Conservation (phyloP, 768 basidiomycete species). For the Pholiota microspora region DNA sequence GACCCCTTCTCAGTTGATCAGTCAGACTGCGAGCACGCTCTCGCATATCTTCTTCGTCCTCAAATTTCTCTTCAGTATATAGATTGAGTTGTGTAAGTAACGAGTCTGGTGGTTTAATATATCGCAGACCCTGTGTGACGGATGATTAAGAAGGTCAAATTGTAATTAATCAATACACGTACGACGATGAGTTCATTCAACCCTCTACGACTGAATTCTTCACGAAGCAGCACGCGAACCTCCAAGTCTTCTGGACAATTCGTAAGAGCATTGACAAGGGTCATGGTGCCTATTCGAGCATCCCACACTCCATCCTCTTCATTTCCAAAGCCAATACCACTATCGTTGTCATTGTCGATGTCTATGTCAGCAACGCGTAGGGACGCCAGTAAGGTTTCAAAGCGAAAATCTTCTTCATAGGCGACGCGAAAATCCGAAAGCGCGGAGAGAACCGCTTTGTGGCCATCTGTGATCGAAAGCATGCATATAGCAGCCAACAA, state of each 20-base stretch:
- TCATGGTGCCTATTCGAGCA: constrained; percentile 71
- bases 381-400: constrained; percentile 68
- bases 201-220: constrained; percentile 81
- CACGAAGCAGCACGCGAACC: constrained; percentile 73
- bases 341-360: constrained; percentile 29
- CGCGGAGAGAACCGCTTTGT: constrained; percentile 71
- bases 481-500: constrained; percentile 84
- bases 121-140: constrained; percentile 61
- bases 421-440: constrained; percentile 77
- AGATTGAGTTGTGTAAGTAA: constrained; percentile 79
- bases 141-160: not conserved
- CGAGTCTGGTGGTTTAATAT: constrained; percentile 66
- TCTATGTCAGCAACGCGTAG: constrained; percentile 54
- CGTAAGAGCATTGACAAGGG: constrained; percentile 75
- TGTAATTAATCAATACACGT: constrained; percentile 28
- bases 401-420: constrained; percentile 74
- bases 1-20: constrained; percentile 22
- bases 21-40: constrained; percentile 50
- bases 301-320: constrained; percentile 81
- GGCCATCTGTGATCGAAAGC: constrained; percentile 67
- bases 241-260: constrained; percentile 77
- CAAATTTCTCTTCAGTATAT: constrained; percentile 86
- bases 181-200: constrained; percentile 85
- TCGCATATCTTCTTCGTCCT: constrained; percentile 84
- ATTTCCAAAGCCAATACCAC: constrained; percentile 35